Evolutionary conservation across 192 early-diverging fungal species (phyloP).

Genomic region (Linnemannia exigua): DNA sequence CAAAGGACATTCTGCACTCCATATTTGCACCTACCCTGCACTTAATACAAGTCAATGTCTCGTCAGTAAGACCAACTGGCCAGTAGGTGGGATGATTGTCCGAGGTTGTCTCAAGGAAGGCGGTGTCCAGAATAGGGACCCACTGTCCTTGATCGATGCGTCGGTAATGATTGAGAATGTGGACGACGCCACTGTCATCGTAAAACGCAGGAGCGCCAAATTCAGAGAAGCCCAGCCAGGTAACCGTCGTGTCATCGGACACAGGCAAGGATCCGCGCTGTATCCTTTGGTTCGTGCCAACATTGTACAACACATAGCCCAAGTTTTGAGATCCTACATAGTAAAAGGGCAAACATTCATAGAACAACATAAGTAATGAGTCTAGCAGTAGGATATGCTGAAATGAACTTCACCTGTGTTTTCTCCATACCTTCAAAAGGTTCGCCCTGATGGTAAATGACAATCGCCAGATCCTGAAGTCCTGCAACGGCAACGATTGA

Average conservation of each 20-base stretch:
- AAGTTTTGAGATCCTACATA: slow-evolving; percentile 65
- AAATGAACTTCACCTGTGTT: background rate
- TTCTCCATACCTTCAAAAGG: slow-evolving; percentile 29
- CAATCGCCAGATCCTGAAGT: slow-evolving; percentile 55
- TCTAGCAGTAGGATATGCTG: background rate
- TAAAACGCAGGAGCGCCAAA: slow-evolving; percentile 79
- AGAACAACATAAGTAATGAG: background rate
- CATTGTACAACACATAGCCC: slow-evolving; percentile 76
- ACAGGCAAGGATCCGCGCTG: slow-evolving; percentile 75
- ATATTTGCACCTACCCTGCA: slow-evolving; percentile 68
- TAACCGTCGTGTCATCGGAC: slow-evolving; percentile 69
- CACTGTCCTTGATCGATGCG: slow-evolving; percentile 77
- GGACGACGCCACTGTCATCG: slow-evolving; percentile 85
- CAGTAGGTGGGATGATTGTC: slow-evolving; percentile 73
- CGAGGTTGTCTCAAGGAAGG: slow-evolving; percentile 26
- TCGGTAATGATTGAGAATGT: slow-evolving; percentile 78
- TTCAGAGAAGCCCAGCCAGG: slow-evolving; percentile 92
- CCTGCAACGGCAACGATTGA: slow-evolving; percentile 62
- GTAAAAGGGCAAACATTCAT: background rate
- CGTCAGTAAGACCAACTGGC: slow-evolving; percentile 86
- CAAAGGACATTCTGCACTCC: background rate
- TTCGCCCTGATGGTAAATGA: slow-evolving; percentile 52
- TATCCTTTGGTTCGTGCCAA: slow-evolving; percentile 62
- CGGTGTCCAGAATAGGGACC: slow-evolving; percentile 87
- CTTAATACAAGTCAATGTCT: slow-evolving; percentile 78